Conservation (phyloP, 306 rosid genomes). For the Cucurbita pepo region DNA sequence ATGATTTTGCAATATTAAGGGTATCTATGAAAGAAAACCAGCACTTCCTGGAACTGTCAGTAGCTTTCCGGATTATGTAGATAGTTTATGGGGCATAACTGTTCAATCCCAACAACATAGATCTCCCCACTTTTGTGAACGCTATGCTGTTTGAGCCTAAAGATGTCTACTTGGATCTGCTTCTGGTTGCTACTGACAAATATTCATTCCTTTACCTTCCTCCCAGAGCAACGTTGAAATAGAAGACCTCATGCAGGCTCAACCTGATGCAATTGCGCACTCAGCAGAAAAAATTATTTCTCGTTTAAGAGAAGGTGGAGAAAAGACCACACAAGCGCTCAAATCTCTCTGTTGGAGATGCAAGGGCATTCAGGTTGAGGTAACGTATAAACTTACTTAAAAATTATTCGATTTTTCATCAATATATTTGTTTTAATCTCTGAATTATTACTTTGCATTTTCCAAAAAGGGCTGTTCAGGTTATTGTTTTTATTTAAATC, state of each 20-base stretch:
- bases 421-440: not conserved
- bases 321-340: conserved; percentile 67
- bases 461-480: not conserved
- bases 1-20: not conserved
- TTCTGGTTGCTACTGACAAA: conserved; percentile 7
- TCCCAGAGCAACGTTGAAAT: conserved; percentile 56
- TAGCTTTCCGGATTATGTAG: not conserved
- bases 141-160: not conserved
- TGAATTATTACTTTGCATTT: not conserved
- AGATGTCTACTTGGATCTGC: not conserved
- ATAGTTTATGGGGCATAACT: not conserved
- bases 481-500: not conserved
- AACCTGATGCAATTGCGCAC: conserved; percentile 81
- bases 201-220: not conserved
- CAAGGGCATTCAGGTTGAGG: conserved; percentile 93
- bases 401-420: not conserved
- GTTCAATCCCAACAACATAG: not conserved
- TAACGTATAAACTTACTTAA: conserved; percentile 15
- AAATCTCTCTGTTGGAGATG: conserved; percentile 81
- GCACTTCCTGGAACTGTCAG: not conserved
- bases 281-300: conserved; percentile 74
- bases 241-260: conserved; percentile 72
- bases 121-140: not conserved
- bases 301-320: conserved; percentile 75
- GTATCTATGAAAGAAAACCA: not conserved